Conservation (phyloP, 495 filamentous ascomycete genomes). For the Articulospora tetracladia region DNA sequence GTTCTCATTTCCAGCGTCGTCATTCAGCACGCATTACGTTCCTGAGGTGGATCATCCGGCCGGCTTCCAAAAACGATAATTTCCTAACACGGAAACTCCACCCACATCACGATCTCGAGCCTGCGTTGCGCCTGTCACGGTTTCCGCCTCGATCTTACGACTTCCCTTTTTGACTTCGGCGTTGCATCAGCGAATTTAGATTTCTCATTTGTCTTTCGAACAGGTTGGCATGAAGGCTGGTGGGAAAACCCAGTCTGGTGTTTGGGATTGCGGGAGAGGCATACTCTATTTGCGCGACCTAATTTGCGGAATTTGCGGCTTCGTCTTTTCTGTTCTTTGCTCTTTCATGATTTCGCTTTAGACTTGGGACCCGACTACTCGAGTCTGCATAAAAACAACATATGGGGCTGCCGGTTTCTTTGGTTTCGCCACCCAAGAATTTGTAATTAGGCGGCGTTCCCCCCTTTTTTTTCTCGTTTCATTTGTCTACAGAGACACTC, state of each 20-base stretch:
- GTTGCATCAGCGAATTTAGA: constrained; percentile 28
- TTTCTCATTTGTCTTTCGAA: constrained; percentile 24
- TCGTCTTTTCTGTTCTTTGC: constrained; percentile 15
- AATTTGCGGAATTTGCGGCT: constrained; percentile 20
- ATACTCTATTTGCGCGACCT: constrained; percentile 14
- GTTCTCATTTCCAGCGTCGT: constrained; percentile 20
- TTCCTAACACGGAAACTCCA: constrained; percentile 14
- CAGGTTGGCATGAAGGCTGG: constrained; percentile 25
- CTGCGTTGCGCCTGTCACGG: constrained; percentile 23
- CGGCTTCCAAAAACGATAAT: constrained; percentile 22
- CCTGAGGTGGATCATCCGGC: constrained; percentile 18
- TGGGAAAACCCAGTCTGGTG: constrained; percentile 26
- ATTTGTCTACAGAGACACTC: constrained; percentile 6
- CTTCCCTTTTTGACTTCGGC: constrained; percentile 18
- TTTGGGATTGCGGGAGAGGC: constrained; percentile 23
- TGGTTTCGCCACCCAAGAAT: constrained; percentile 25
- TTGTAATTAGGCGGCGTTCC: constrained; percentile 30
- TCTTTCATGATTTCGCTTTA: constrained; percentile 22
- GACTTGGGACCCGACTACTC: constrained; percentile 21
- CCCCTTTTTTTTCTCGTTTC: constrained; percentile 13
- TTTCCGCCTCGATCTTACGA: constrained; percentile 30
- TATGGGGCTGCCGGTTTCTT: constrained; percentile 19
- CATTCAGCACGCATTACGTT: constrained; percentile 28
- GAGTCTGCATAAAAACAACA: constrained; percentile 21
- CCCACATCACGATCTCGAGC: constrained; percentile 26